Conservation (phyloP, 1,284 basidiomycete species). For the Cystobasidium sp. region DNA sequence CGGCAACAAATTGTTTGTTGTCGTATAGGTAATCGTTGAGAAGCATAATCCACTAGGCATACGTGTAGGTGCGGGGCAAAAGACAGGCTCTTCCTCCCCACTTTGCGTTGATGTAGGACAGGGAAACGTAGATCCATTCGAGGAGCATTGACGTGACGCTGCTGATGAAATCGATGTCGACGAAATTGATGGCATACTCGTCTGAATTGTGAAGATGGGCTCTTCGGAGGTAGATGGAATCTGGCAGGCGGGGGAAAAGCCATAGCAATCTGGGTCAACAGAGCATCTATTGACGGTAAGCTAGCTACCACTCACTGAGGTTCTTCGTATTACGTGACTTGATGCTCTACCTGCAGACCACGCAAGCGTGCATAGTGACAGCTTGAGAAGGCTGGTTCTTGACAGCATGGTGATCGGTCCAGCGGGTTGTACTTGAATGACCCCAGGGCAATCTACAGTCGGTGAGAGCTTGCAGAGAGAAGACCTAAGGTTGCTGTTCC, state of each 20-base stretch:
- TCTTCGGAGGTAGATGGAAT: neutral
- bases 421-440: no score
- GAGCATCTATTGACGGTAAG: no score
- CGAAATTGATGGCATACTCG: slow-evolving; percentile 3
- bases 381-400: neutral
- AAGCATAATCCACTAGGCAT: slow-evolving; percentile 7
- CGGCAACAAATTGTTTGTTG: neutral
- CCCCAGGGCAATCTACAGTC: no score
- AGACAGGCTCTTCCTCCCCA: slow-evolving; percentile 7
- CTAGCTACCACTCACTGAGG: neutral
- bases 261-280: neutral
- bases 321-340: slow-evolving; percentile 2
- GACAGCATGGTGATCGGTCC: no score
- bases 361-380: neutral
- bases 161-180: neutral
- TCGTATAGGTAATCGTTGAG: slow-evolving; percentile 3
- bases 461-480: no score
- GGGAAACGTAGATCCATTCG: neutral
- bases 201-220: slow-evolving; percentile 16
- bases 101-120: neutral
- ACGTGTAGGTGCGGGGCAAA: slow-evolving; percentile 10
- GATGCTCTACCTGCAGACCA: neutral
- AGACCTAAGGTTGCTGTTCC: no score
- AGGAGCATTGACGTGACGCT: neutral
- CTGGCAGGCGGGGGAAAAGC: neutral